These are phyloP conservation scores for Chytriomyces confervae DNA, from an alignment of 192 early-diverging fungal genomes.

Conservation along the genomic window DNA sequence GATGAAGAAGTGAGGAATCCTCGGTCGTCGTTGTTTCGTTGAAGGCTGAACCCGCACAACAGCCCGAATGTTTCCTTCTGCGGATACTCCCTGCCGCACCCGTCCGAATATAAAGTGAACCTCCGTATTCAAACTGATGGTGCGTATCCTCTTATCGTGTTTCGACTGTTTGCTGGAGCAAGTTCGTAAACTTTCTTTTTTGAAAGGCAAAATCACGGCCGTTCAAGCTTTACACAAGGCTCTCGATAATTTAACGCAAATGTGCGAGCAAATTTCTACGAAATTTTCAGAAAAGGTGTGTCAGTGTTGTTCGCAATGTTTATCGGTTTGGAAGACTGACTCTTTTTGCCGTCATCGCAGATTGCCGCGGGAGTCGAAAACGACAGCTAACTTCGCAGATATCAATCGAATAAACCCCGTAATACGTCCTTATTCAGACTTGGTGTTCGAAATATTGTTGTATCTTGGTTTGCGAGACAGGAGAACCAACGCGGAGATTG, in stretches of 20 bases:
- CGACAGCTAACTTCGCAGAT: too few relatives aligned
- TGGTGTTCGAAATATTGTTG: too few relatives aligned
- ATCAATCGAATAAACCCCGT: too few relatives aligned
- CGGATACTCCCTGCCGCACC: constrained; percentile 97
- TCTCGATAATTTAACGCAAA: constrained; percentile 76
- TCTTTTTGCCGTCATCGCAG: too few relatives aligned
- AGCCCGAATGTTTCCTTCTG: constrained; percentile 89
- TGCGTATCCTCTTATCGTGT: constrained; percentile 31
- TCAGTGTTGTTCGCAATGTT: neutral
- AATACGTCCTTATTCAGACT: too few relatives aligned
- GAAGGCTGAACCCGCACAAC: neutral
- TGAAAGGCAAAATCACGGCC: constrained; percentile 74
- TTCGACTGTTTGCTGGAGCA: neutral
- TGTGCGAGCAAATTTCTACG: constrained; percentile 70
- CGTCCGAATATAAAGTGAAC: constrained; percentile 90
- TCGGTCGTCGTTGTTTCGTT: neutral
- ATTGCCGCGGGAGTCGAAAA: too few relatives aligned
- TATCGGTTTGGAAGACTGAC: too few relatives aligned
- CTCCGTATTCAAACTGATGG: constrained; percentile 92
- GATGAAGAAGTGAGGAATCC: constrained; percentile 86
- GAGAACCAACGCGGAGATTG: too few relatives aligned
- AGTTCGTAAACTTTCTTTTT: constrained; percentile 1
- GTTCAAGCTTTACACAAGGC: constrained; percentile 86
- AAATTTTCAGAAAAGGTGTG: constrained; percentile 32
- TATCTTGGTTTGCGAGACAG: too few relatives aligned